phyloP scores from a whole-genome alignment of 352 stramenopile genomes.

The Globisporangium camurandrum region DNA sequence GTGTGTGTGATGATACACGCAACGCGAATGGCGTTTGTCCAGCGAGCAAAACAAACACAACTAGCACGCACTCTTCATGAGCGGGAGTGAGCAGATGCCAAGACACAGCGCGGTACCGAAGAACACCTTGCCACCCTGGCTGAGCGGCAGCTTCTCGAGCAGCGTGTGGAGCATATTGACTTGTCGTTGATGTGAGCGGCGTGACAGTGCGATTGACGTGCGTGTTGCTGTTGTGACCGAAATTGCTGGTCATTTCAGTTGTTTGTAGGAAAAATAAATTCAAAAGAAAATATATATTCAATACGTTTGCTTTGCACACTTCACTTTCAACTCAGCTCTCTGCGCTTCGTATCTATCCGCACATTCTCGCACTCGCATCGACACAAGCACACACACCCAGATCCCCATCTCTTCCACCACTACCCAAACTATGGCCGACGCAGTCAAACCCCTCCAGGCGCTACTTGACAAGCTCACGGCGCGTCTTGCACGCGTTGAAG shows the following conservation, averaged over 20 bases:
- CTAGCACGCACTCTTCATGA: constrained; percentile 39
- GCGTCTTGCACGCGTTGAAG: constrained; percentile 77
- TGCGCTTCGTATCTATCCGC: too few relatives aligned
- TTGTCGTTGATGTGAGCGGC: too few relatives aligned
- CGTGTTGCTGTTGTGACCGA: too few relatives aligned
- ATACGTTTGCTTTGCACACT: too few relatives aligned
- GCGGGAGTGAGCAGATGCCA: constrained; percentile 62
- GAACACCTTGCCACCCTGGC: constrained; percentile 66
- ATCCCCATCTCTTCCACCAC: too few relatives aligned
- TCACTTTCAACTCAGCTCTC: too few relatives aligned
- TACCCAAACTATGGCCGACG: constrained; percentile 29
- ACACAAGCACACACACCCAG: constrained; percentile 4
- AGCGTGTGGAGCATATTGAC: constrained; percentile 41
- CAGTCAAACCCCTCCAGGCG: constrained; percentile 73
- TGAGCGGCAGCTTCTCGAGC: constrained; percentile 60
- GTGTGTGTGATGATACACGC: neutral
- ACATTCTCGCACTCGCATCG: neutral
- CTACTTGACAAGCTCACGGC: constrained; percentile 73
- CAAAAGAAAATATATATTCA: too few relatives aligned
- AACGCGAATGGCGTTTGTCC: neutral
- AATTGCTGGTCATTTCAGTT: too few relatives aligned
- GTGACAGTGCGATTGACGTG: too few relatives aligned
- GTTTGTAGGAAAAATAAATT: neutral
- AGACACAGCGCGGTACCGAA: constrained; percentile 60
- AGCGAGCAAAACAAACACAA: neutral